Percentiles rank a stretch among this genome's conserved stretches.
Conservation (phyloP, 176 grass and related monocot genomes). For the Pontederia crassipes region DNA sequence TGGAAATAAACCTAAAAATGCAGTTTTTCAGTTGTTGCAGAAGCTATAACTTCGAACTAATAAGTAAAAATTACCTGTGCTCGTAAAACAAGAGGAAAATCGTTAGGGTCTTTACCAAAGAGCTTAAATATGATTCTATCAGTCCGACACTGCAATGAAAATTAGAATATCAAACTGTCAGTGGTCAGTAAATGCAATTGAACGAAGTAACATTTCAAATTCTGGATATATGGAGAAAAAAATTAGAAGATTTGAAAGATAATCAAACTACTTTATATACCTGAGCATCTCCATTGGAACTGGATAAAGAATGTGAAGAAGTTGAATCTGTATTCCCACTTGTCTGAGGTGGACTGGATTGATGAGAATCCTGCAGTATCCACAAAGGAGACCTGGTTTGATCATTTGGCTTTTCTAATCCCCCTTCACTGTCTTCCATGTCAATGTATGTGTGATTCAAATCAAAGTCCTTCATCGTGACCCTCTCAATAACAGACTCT, state of each 20-base stretch:
- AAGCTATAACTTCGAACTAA: neutral
- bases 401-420: conserved; percentile 27
- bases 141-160: conserved; percentile 65
- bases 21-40: neutral
- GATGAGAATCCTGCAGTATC: conserved; percentile 49
- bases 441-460: conserved; percentile 75
- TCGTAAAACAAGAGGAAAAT: conserved; percentile 73
- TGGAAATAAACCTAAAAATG: conserved; percentile 1
- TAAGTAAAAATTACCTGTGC: conserved; percentile 42
- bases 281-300: conserved; percentile 87
- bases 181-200: neutral
- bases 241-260: too few relatives aligned
- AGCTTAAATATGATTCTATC: conserved; percentile 97
- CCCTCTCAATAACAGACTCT: conserved; percentile 44
- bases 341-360: conserved; percentile 43
- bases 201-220: too few relatives aligned
- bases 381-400: conserved; percentile 62
- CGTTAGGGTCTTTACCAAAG: conserved; percentile 83
- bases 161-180: neutral
- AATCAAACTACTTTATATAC: conserved; percentile 32
- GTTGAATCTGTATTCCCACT: conserved; percentile 31
- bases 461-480: conserved; percentile 74
- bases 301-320: conserved; percentile 77
- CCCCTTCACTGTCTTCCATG: conserved; percentile 52
- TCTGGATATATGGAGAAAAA: too few relatives aligned